A percentile compares a stretch with the other conserved stretches of the same genome.
These are phyloP conservation scores for Nemophila menziesii DNA, from an alignment of 257 asterid species.

Conservation along the genomic window DNA sequence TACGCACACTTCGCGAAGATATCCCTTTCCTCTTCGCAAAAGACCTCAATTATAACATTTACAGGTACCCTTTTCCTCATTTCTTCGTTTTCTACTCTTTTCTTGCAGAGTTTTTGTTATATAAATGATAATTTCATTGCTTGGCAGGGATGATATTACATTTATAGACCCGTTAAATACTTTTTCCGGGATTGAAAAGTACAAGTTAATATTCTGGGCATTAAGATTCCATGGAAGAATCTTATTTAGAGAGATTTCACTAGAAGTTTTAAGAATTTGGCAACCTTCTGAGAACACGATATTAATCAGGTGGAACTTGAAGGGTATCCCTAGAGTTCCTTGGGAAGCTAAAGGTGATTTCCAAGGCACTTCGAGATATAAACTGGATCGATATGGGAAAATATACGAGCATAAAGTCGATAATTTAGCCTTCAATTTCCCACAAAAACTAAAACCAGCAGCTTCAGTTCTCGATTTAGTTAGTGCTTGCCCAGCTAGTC, in stretches of 20 bases:
- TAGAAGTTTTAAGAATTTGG: slow-evolving; percentile 69
- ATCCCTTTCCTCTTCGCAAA: slow-evolving; percentile 55
- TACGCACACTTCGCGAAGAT: slow-evolving; percentile 86
- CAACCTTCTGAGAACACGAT: slow-evolving; percentile 76
- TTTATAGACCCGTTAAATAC: slow-evolving; percentile 74
- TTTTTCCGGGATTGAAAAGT: slow-evolving; percentile 63
- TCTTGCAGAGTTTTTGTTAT: background rate
- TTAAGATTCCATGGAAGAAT: slow-evolving; percentile 74
- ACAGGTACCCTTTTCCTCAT: slow-evolving; percentile 32
- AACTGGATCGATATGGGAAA: slow-evolving; percentile 64
- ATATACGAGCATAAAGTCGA: slow-evolving; percentile 88
- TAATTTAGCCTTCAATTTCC: slow-evolving; percentile 66
- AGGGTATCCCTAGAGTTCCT: slow-evolving; percentile 62
- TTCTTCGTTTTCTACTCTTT: background rate
- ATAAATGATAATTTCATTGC: background rate
- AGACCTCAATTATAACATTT: slow-evolving; percentile 75
- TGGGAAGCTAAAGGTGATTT: slow-evolving; percentile 85
- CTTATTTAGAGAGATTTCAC: slow-evolving; percentile 62
- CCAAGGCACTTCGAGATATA: slow-evolving; percentile 73
- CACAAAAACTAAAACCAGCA: slow-evolving; percentile 50
- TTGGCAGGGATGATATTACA: slow-evolving; percentile 74
- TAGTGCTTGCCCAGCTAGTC: slow-evolving; percentile 58
- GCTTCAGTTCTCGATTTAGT: slow-evolving; percentile 67
- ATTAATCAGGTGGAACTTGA: slow-evolving; percentile 61
- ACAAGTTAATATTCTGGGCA: slow-evolving; percentile 78